These are phyloP conservation scores for Protomyces pachydermus DNA, from an alignment of 1,139 yeast genomes.

Conservation along the genomic window DNA sequence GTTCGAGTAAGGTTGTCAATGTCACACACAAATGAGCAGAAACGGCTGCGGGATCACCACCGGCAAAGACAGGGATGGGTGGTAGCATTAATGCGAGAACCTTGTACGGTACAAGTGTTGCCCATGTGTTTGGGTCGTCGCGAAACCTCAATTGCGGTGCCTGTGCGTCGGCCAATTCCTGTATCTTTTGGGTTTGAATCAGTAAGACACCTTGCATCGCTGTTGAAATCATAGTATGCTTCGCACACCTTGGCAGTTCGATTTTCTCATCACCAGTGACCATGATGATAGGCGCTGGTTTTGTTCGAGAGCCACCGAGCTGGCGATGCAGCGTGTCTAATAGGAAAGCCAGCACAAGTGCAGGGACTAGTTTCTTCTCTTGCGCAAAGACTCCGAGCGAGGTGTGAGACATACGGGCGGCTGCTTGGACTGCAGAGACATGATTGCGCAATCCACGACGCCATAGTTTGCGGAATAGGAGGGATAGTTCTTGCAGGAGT, in stretches of 20 bases:
- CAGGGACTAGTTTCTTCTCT: conserved; percentile 49
- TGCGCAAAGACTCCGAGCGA: conserved; percentile 47
- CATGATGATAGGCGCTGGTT: conserved; percentile 27
- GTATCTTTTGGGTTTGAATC: conserved; percentile 39
- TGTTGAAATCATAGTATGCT: conserved; percentile 36
- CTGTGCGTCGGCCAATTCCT: conserved; percentile 34
- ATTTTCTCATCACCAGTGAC: background rate
- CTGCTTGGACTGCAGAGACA: conserved; percentile 62
- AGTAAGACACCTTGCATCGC: conserved; percentile 54
- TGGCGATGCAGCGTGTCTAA: conserved; percentile 48
- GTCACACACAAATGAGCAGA: background rate
- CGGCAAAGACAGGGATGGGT: conserved; percentile 48
- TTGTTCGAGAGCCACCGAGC: conserved; percentile 38
- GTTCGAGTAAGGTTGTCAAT: background rate
- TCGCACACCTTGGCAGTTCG: background rate
- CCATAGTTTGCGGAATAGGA: conserved; percentile 61
- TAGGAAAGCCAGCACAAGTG: conserved; percentile 55
- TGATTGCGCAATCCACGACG: conserved; percentile 54
- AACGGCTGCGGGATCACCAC: background rate
- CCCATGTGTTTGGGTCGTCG: conserved; percentile 33
- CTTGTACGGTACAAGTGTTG: conserved; percentile 50
- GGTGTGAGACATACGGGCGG: conserved; percentile 46
- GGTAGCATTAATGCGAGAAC: conserved; percentile 58
- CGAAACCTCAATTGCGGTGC: conserved; percentile 37
- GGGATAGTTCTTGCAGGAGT: conserved; percentile 43